Evolutionary conservation across 1,284 basidiomycete genomes (phyloP).

Genomic region (Moniliella sp.): DNA sequence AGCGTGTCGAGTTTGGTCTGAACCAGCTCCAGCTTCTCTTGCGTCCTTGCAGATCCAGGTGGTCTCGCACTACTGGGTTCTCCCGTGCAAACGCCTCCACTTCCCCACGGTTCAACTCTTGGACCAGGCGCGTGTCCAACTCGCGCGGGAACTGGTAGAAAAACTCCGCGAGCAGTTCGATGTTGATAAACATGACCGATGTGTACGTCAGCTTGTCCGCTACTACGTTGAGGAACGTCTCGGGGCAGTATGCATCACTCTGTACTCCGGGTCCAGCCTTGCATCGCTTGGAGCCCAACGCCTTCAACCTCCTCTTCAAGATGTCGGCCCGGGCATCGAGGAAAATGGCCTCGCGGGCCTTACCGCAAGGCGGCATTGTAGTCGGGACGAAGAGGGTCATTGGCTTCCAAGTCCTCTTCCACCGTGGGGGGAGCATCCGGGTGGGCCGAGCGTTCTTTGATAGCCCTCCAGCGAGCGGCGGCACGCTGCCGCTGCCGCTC

Average conservation of each 20-base stretch:
- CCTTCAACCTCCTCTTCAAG: constrained; percentile 59
- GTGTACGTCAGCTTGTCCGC: constrained; percentile 91
- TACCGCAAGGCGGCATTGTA: constrained; percentile 51
- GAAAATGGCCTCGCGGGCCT: constrained; percentile 73
- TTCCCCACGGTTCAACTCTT: constrained; percentile 66
- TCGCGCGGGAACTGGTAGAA: constrained; percentile 98
- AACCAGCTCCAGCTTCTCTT: constrained; percentile 90
- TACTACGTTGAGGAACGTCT: constrained; percentile 84
- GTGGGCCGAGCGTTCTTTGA: background rate
- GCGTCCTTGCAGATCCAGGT: constrained; percentile 83
- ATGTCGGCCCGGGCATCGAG: constrained; percentile 60
- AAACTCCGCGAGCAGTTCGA: constrained; percentile 81
- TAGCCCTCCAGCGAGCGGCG: constrained; percentile 21
- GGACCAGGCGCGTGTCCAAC: constrained; percentile 80
- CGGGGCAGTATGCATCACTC: constrained; percentile 72
- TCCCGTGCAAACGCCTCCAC: constrained; percentile 75
- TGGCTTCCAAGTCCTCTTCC: constrained; percentile 31
- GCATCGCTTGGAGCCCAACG: constrained; percentile 70
- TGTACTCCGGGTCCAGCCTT: constrained; percentile 62
- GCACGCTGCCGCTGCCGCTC: constrained; percentile 52
- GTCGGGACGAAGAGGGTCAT: constrained; percentile 37
- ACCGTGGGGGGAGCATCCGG: background rate
- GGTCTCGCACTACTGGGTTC: constrained; percentile 61
- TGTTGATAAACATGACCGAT: constrained; percentile 82
- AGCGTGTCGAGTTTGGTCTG: constrained; percentile 29